phyloP scores from a whole-genome alignment of 176 grass and related monocot species.

The Oryza officinalis region DNA sequence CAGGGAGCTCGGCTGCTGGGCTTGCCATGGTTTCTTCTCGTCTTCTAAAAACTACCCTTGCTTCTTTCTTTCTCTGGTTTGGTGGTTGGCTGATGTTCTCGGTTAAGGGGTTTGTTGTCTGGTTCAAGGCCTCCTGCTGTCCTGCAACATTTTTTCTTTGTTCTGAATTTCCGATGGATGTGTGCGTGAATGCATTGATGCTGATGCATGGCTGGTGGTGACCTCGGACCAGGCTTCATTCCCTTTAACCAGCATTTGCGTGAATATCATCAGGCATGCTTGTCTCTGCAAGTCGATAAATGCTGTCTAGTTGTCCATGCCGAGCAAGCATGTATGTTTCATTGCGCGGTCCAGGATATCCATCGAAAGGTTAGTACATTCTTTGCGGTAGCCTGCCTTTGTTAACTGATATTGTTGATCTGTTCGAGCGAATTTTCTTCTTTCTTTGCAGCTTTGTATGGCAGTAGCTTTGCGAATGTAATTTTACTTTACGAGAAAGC shows the following conservation, averaged over 20 bases:
- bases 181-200: background rate
- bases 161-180: background rate
- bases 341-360: background rate
- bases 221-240: conserved; percentile 21
- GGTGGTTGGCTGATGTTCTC: background rate
- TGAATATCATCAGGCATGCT: background rate
- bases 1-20: background rate
- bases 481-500: too few species aligned
- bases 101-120: conserved; percentile 23
- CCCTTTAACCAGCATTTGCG: conserved; percentile 5
- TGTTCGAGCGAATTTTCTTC: background rate
- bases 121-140: background rate
- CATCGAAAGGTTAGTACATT: background rate
- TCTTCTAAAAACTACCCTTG: too few species aligned
- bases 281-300: background rate
- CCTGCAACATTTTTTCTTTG: background rate
- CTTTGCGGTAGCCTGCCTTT: background rate
- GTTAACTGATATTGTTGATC: background rate
- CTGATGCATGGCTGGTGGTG: background rate
- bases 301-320: background rate
- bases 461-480: too few species aligned
- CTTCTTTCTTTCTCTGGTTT: background rate
- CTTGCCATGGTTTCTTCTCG: background rate
- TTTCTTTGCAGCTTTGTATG: background rate
- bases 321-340: background rate